Conservation (phyloP, 345 rosid species). For the Barbarea vulgaris region DNA sequence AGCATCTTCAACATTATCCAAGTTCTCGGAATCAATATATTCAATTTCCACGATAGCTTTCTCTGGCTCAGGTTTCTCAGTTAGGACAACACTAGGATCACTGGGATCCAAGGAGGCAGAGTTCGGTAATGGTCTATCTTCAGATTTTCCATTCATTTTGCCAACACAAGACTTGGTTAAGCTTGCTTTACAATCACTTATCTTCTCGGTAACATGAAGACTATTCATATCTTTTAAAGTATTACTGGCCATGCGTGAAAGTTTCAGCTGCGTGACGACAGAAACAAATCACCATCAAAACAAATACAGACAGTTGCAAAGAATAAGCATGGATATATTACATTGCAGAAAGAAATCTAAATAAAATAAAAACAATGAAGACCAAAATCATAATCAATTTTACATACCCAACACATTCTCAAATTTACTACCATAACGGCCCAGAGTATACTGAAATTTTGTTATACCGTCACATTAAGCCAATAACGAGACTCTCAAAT, state of each 20-base stretch:
- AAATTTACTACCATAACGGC: neutral
- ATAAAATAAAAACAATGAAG: neutral
- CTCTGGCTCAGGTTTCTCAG: slow-evolving; percentile 50
- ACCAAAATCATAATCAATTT: neutral
- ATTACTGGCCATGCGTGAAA: slow-evolving; percentile 58
- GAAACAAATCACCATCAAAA: slow-evolving; percentile 9
- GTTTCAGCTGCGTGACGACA: slow-evolving; percentile 16
- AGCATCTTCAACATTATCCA: slow-evolving; percentile 72
- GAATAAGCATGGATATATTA: neutral
- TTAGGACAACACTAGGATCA: slow-evolving; percentile 49
- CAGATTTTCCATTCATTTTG: slow-evolving; percentile 56
- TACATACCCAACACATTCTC: neutral
- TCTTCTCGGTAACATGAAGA: slow-evolving; percentile 59
- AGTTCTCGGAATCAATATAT: slow-evolving; percentile 74
- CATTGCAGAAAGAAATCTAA: neutral
- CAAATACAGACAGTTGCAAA: neutral
- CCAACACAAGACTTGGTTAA: slow-evolving; percentile 55
- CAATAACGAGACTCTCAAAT: slow-evolving; percentile 7
- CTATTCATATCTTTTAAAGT: slow-evolving; percentile 71
- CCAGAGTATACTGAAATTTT: neutral
- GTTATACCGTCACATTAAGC: neutral
- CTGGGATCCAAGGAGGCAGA: slow-evolving; percentile 41
- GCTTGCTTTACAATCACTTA: slow-evolving; percentile 58
- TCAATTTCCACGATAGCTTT: slow-evolving; percentile 66
- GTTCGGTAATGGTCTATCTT: slow-evolving; percentile 47